These are phyloP conservation scores for Nitzschia palea DNA, from an alignment of 108 stramenopile genomes.

Conservation along the genomic window DNA sequence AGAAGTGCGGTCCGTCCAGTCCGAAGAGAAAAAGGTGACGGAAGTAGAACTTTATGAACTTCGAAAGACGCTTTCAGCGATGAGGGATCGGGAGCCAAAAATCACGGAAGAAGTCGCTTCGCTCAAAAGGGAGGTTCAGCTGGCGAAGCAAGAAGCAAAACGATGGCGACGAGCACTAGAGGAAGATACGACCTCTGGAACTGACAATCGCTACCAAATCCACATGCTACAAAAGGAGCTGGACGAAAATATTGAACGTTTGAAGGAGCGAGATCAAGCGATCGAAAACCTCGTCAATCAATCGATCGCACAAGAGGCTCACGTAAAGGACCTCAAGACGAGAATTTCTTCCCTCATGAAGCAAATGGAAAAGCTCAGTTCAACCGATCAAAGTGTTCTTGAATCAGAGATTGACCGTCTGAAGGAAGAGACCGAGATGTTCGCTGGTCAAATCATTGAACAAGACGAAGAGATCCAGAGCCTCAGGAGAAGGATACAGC, in stretches of 20 bases:
- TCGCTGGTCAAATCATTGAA: slow-evolving; percentile 86
- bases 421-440: slow-evolving; percentile 80
- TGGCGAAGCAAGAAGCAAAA: slow-evolving; percentile 31
- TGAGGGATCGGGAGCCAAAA: slow-evolving; percentile 28
- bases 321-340: slow-evolving; percentile 28
- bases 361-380: slow-evolving; percentile 20
- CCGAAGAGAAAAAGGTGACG: slow-evolving; percentile 1
- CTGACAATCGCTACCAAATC: slow-evolving; percentile 29
- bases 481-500: slow-evolving; percentile 32
- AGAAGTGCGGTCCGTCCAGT: slow-evolving; percentile 32
- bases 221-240: slow-evolving; percentile 39
- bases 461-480: slow-evolving; percentile 80
- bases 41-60: slow-evolving; percentile 21
- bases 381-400: neutral
- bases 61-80: neutral
- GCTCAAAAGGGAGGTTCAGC: slow-evolving; percentile 31
- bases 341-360: slow-evolving; percentile 26
- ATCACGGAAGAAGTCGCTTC: slow-evolving; percentile 23
- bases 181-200: slow-evolving; percentile 12
- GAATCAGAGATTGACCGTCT: slow-evolving; percentile 55
- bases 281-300: slow-evolving; percentile 34
- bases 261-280: slow-evolving; percentile 41
- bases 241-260: slow-evolving; percentile 8
- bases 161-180: slow-evolving; percentile 31
- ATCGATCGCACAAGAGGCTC: slow-evolving; percentile 44